Conservation (phyloP, 148 eudicot genomes). For the Suaeda aralocaspica region DNA sequence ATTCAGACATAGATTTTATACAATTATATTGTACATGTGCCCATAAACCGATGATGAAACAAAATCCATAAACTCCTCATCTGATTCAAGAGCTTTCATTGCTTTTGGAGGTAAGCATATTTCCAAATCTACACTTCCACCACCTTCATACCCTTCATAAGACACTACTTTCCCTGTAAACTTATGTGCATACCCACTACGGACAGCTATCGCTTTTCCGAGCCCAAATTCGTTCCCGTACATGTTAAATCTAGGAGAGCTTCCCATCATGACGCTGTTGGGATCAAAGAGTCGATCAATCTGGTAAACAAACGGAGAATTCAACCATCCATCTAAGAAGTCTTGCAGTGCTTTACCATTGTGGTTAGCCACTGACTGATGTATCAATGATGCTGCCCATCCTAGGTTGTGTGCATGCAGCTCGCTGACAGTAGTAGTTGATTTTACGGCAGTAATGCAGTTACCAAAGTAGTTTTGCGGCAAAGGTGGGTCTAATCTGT, state of each 20-base stretch:
- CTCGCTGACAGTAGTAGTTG: conserved; percentile 8
- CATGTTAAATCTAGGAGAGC: conserved; percentile 34
- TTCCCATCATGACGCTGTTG: conserved; percentile 19
- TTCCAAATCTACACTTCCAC: conserved; percentile 30
- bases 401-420: conserved; percentile 16
- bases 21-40: too few relatives aligned
- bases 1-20: too few relatives aligned
- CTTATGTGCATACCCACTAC: conserved; percentile 28
- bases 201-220: conserved; percentile 27
- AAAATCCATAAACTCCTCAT: conserved; percentile 22
- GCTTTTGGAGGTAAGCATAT: conserved; percentile 20
- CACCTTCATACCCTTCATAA: conserved; percentile 27
- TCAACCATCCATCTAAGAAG: neutral
- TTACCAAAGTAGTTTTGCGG: conserved; percentile 29
- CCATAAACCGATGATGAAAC: neutral
- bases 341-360: neutral
- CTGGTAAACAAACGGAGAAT: conserved; percentile 14
- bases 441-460: neutral
- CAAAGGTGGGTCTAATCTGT: conserved; percentile 33
- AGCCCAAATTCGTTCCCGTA: conserved; percentile 36
- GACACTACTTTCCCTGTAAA: conserved; percentile 25
- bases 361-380: conserved; percentile 22
- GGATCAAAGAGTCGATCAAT: neutral
- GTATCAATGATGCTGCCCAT: conserved; percentile 21
- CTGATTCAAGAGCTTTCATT: conserved; percentile 24